These are phyloP conservation scores for Biancaea sappan DNA, from an alignment of 306 rosid species.

Conservation along the genomic window DNA sequence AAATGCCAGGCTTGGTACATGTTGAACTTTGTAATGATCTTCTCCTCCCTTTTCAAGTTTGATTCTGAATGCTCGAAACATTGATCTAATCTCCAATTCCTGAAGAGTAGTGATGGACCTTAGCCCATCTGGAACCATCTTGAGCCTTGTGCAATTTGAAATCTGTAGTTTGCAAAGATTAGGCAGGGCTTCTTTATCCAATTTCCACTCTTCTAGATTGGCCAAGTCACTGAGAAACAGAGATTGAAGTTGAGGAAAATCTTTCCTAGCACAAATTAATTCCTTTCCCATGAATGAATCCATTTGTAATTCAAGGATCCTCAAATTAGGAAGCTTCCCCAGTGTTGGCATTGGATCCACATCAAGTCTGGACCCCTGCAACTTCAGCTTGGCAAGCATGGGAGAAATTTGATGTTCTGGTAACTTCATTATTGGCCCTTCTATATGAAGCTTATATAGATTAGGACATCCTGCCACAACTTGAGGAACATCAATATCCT, in stretches of 20 bases:
- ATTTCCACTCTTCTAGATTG: constrained; percentile 48
- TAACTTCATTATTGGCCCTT: constrained; percentile 33
- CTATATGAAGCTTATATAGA: constrained; percentile 39
- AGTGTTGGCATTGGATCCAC: constrained; percentile 44
- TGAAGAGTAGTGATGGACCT: constrained; percentile 37
- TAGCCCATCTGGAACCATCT: constrained; percentile 52
- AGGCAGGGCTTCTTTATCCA: constrained; percentile 53
- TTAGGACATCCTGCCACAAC: constrained; percentile 46
- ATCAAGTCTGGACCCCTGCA: constrained; percentile 14
- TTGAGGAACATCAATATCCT: constrained; percentile 33
- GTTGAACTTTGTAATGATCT: constrained; percentile 52
- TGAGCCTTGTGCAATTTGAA: constrained; percentile 16
- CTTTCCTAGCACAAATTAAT: constrained; percentile 35
- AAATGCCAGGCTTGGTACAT: constrained; percentile 46
- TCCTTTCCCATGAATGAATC: constrained; percentile 36
- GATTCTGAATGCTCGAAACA: constrained; percentile 41
- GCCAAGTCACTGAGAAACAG: constrained; percentile 17
- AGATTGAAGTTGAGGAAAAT: constrained; percentile 49
- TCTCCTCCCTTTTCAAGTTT: constrained; percentile 49
- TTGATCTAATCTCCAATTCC: constrained; percentile 42
- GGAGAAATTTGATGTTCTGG: constrained; percentile 32
- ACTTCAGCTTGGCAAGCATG: constrained; percentile 46
- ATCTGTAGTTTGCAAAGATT: constrained; percentile 42
- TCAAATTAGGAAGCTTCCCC: constrained; percentile 53
- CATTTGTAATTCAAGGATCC: constrained; percentile 41